These are phyloP conservation scores for Debaryomycetaceae sp. DNA, from an alignment of 1,139 yeast genomes.

Conservation along the genomic window DNA sequence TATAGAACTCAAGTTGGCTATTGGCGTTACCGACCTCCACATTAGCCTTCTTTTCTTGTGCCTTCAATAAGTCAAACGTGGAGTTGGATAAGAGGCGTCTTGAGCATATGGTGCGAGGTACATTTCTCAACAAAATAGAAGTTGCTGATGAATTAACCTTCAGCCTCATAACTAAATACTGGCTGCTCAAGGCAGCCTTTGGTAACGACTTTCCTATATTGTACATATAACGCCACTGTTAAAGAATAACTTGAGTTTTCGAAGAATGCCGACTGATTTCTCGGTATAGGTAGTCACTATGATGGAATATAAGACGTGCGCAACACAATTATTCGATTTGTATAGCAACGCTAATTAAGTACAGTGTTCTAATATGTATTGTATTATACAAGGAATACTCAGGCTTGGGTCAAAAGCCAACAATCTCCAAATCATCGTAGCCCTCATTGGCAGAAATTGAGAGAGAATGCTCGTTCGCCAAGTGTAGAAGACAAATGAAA, in stretches of 20 bases:
- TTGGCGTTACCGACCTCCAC: constrained; percentile 60
- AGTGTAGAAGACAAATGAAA: constrained; percentile 78
- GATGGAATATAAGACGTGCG: too few relatives aligned
- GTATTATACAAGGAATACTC: too few relatives aligned
- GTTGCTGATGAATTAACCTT: neutral
- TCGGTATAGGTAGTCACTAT: neutral
- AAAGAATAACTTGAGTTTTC: neutral
- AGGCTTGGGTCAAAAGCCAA: constrained; percentile 24
- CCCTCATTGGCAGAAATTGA: constrained; percentile 53
- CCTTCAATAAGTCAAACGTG: constrained; percentile 47
- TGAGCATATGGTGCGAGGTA: neutral
- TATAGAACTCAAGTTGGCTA: constrained; percentile 80
- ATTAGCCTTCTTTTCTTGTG: constrained; percentile 82
- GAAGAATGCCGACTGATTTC: neutral
- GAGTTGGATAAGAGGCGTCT: constrained; percentile 10
- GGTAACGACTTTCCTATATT: neutral
- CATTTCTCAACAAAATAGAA: neutral
- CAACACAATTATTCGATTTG: too few relatives aligned
- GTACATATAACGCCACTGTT: neutral
- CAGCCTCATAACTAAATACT: neutral
- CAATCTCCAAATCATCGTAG: constrained; percentile 55
- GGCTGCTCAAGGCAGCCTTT: neutral
- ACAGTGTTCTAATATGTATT: too few relatives aligned
- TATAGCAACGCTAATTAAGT: too few relatives aligned
- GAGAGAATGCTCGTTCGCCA: constrained; percentile 87